Evolutionary conservation across 768 basidiomycete genomes (phyloP), one percentile per base, ranked within the genome.

Genomic region (Coprinopsis cinerea): DNA sequence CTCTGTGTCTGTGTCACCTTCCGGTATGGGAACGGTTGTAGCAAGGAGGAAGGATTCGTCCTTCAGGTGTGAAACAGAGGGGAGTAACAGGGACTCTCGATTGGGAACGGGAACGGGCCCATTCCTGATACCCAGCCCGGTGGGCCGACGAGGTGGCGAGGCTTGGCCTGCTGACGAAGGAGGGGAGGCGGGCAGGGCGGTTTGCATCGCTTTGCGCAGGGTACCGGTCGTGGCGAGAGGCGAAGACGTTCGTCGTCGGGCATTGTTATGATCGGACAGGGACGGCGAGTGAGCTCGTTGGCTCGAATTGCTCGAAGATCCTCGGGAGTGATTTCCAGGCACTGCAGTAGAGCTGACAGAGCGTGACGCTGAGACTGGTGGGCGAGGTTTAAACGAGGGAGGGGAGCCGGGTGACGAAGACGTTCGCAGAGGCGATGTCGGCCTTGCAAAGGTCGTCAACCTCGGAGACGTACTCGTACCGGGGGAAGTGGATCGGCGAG

Each of bases 11-110:
- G 76, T 81, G 57, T 83, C 78, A 50, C 78, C 80, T 55, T 81
- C 83, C 1, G 88, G 88, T 17, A 88, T 73, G n/a, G 88, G 89
- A 32, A 88, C 82, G 22, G 72, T 71, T 50, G 83, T 79, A 1
- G 88, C 86, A 39, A 84, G 69, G 32, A 91, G 75, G 2, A 90
- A 68, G 23, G 83, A 81, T 35, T 85, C 78, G 32, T 88, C 78
- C 15, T 71, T 65, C 52, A 62, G 66, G 37, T 66, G 62, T 15
- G 68, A 45, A 26, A 59, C 59, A 54, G 70, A 69, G 23, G 73
- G 65, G 36, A 77, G 67, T 34, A 73, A 54, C 2, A 68, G 65
- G 5, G 79, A 78, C 36, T 74, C 71, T 37, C 74, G 70, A 6
- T 57, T 52, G 17, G 65, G 68, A 3, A 72, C 59, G 24, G 74